Conservation (phyloP, 345 rosid genomes). For the Adansonia digitata region DNA sequence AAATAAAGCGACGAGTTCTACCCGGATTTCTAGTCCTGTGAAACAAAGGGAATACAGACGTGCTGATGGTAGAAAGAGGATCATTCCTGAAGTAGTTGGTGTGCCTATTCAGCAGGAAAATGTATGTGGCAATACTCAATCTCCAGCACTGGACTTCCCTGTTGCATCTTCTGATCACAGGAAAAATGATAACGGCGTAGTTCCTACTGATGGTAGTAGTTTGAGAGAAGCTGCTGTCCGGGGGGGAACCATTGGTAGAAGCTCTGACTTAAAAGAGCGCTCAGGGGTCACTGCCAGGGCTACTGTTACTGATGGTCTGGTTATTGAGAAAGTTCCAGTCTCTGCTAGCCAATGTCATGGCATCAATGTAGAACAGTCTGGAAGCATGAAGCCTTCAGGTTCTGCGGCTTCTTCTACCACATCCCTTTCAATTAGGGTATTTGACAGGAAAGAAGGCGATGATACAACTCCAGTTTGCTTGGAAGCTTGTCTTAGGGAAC, state of each 20-base stretch:
- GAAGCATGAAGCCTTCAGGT: slow-evolving; percentile 48
- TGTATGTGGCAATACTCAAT: slow-evolving; percentile 29
- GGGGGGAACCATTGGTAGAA: slow-evolving; percentile 44
- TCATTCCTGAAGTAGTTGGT: slow-evolving; percentile 97
- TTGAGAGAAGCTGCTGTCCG: slow-evolving; percentile 38
- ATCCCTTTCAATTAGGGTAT: slow-evolving; percentile 65
- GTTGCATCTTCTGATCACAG: slow-evolving; percentile 30
- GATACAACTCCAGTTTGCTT: slow-evolving; percentile 65
- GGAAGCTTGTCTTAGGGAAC: slow-evolving; percentile 84
- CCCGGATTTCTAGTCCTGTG: slow-evolving; percentile 71
- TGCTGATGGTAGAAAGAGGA: slow-evolving; percentile 96
- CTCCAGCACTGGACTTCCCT: slow-evolving; percentile 42
- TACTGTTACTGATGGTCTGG: slow-evolving; percentile 67
- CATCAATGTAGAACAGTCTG: slow-evolving; percentile 54
- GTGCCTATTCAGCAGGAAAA: slow-evolving; percentile 55
- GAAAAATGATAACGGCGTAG: slow-evolving; percentile 43
- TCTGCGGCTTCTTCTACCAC: slow-evolving; percentile 26
- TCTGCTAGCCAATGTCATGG: slow-evolving; percentile 49
- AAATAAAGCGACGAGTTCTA: slow-evolving; percentile 45
- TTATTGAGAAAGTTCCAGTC: slow-evolving; percentile 72
- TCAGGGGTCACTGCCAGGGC: slow-evolving; percentile 75
- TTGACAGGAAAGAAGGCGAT: slow-evolving; percentile 76
- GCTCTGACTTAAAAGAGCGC: slow-evolving; percentile 63
- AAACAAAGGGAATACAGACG: slow-evolving; percentile 90
- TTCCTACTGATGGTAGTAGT: slow-evolving; percentile 36